Evolutionary conservation across 1,139 yeast species (phyloP), one percentile per base, ranked within the genome.

Genomic region (Kurtzmaniella quercitrusa): DNA sequence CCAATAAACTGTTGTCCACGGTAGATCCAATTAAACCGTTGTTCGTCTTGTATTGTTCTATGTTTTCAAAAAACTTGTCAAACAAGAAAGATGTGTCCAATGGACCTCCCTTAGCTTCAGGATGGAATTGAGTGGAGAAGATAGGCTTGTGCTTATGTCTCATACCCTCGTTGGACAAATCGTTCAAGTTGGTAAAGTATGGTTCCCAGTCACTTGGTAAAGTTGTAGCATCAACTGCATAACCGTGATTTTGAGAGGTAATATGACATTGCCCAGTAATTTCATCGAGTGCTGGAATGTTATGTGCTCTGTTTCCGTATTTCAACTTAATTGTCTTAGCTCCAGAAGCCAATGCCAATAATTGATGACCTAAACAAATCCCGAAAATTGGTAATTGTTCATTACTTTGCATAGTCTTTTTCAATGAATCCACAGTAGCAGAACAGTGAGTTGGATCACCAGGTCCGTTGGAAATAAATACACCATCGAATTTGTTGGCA

Each of bases 61-160:
- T 83, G 58, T 85, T 76, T 38, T 73, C 78, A 57, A 93, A 82
- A 68, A 88, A 93, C 66, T 82, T 87, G 73, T 93, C 98, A 56
- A 93, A 93, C 64, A 93, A 74, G 66, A 82, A 88, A 4, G 88
- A 77, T 16, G 97, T 86, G 65, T 93, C 98, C 56, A 85, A 76
- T 46, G 98, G 98, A 54, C 98, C 98, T 54, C 98, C 98, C 72
- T 91, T 93, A 47, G 98, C 98, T 67, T 93, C 98, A 38, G 98
- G 98, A 63, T 93, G 98, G 78, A 93, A 93, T 66, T 93, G 98
- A 3, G 96, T 88, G 23, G 97, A 88, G 69, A 91, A 93, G 45
- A 91, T 85, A 41, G 98, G 98, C 61, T 80, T 84, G 36, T 79
- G 61, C 49, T 74, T 77, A 66, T 93, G 98, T 56, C 82, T 84